phyloP scores from a whole-genome alignment of 2,329 filamentous ascomycete species.

The Pseudocercospora ulei region DNA sequence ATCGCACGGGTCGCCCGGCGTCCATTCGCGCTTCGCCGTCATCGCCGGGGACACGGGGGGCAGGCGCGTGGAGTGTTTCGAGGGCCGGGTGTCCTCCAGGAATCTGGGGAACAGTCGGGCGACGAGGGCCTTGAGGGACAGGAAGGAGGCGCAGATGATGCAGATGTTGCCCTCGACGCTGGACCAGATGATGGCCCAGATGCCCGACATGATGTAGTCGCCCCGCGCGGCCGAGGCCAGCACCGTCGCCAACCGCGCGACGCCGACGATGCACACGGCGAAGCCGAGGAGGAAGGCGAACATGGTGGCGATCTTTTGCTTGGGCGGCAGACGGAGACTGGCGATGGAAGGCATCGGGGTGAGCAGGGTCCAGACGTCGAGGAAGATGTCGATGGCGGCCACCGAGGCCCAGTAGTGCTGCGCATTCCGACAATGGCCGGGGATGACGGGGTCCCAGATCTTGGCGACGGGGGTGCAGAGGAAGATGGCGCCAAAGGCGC shows the following conservation, averaged over 20 bases:
- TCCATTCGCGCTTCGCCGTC: no score
- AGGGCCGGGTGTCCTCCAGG: constrained; percentile 21
- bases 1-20: no score
- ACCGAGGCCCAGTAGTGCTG: constrained; percentile 40
- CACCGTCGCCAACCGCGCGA: constrained; percentile 25
- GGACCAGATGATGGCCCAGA: constrained; percentile 37
- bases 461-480: constrained; percentile 38
- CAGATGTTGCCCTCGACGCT: constrained; percentile 39
- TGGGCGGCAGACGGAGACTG: constrained; percentile 37
- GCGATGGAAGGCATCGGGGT: constrained; percentile 40
- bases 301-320: constrained; percentile 38
- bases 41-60: constrained; percentile 2
- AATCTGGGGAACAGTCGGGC: constrained; percentile 33
- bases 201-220: constrained; percentile 32
- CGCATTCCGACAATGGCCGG: constrained; percentile 35
- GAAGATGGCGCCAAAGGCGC: constrained; percentile 36
- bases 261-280: constrained; percentile 30
- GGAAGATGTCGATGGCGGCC: constrained; percentile 39
- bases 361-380: constrained; percentile 40
- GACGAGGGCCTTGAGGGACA: constrained; percentile 39
- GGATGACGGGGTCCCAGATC: constrained; percentile 35
- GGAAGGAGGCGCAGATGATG: constrained; percentile 40
- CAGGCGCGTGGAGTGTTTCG: constrained; percentile 22
- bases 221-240: constrained; percentile 19
- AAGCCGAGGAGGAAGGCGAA: constrained; percentile 40